These are phyloP conservation scores for Fusarium beomiforme DNA, from an alignment of 2,329 filamentous ascomycete genomes.

Conservation along the genomic window DNA sequence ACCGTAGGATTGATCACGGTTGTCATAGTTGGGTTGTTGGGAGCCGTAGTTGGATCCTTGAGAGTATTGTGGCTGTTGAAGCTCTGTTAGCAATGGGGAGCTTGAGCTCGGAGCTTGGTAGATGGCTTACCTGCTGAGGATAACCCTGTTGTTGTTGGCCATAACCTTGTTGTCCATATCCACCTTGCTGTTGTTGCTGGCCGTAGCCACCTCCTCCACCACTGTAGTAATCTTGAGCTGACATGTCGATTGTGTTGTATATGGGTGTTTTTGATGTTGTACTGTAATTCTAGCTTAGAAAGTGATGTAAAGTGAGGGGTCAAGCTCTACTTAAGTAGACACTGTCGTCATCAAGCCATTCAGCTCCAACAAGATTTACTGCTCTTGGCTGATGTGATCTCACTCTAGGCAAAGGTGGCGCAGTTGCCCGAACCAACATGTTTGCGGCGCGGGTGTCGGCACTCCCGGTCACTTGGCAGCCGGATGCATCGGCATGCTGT, in stretches of 20 bases:
- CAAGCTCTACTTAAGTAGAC: conserved; percentile 21
- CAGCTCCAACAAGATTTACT: conserved; percentile 6
- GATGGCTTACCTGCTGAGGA: conserved; percentile 24
- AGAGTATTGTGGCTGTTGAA: conserved; percentile 26
- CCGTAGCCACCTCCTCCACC: conserved; percentile 15
- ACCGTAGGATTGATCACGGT: conserved; percentile 11
- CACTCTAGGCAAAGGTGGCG: conserved; percentile 22
- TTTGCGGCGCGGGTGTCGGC: conserved; percentile 21
- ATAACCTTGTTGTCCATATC: conserved; percentile 13
- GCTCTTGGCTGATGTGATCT: conserved; percentile 36
- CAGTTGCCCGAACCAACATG: conserved; percentile 1
- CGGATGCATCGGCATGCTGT: conserved; percentile 36
- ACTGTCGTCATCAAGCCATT: conserved; percentile 21
- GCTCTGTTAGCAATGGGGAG: background rate
- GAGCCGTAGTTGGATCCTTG: conserved; percentile 30
- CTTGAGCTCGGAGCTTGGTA: fast-evolving
- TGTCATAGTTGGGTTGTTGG: conserved; percentile 31
- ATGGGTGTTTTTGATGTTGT: background rate
- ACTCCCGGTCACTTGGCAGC: conserved; percentile 27
- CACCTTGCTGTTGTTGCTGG: conserved; percentile 18
- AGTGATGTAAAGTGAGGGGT: conserved; percentile 1
- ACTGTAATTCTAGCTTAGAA: background rate
- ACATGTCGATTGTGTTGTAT: conserved; percentile 24
- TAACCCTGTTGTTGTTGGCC: conserved; percentile 34
- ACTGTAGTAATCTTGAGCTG: conserved; percentile 40